phyloP scores from a whole-genome alignment of 1,284 basidiomycete species.

The Apiotrichum domesticum region DNA sequence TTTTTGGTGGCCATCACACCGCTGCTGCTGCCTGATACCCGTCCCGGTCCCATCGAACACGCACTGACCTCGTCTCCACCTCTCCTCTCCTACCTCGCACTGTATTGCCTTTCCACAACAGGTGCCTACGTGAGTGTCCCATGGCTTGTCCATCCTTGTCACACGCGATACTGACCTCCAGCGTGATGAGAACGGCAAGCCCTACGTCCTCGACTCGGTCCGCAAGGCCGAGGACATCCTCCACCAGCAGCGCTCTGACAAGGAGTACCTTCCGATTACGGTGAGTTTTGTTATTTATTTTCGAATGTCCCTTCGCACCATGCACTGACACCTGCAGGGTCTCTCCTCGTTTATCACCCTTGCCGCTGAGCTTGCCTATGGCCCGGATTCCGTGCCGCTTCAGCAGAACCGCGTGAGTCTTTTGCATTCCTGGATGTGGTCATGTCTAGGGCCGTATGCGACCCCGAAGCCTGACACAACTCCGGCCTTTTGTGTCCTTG shows the following conservation, averaged over 20 bases:
- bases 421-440: background rate
- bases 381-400: constrained; percentile 70
- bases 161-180: constrained; percentile 48
- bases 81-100: background rate
- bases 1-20: background rate
- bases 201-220: constrained; percentile 86
- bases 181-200: constrained; percentile 91
- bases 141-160: too few species aligned
- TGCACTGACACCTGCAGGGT: constrained; percentile 41
- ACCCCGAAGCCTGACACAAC: background rate
- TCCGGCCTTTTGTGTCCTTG: background rate
- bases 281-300: constrained; percentile 16
- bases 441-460: too few species aligned
- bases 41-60: too few species aligned
- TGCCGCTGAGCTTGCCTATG: constrained; percentile 87
- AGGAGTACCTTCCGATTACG: constrained; percentile 97
- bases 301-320: background rate
- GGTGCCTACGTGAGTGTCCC: constrained; percentile 14
- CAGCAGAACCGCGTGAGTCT: constrained; percentile 64
- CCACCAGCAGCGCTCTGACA: constrained; percentile 67
- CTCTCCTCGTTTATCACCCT: constrained; percentile 77
- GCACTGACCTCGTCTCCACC: constrained; percentile 3
- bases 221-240: constrained; percentile 65
- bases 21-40: background rate
- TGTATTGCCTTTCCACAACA: background rate